Conservation (phyloP, 495 filamentous ascomycete species). For the Annulohypoxylon maeteangense region DNA sequence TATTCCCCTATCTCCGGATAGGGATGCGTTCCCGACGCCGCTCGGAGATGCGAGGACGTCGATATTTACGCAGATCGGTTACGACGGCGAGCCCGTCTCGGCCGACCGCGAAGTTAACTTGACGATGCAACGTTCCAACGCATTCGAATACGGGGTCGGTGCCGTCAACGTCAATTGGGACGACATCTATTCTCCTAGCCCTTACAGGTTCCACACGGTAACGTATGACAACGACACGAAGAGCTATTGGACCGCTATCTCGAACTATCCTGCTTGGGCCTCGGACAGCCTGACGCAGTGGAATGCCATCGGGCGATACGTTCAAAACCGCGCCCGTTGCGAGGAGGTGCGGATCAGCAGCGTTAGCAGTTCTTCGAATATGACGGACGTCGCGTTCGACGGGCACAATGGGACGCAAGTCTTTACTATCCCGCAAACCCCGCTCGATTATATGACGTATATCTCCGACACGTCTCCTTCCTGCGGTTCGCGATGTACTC, state of each 20-base stretch:
- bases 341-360: neutral
- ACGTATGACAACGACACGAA: neutral
- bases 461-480: slow-evolving; percentile 4
- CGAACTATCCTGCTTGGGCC: neutral
- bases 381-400: neutral
- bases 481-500: neutral
- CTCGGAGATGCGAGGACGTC: neutral
- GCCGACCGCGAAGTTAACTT: neutral
- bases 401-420: neutral
- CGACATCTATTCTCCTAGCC: neutral
- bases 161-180: neutral
- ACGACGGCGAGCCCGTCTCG: neutral
- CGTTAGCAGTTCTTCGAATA: neutral
- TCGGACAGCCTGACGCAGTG: neutral
- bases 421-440: neutral
- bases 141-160: slow-evolving; percentile 2
- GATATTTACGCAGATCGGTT: neutral
- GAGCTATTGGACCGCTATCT: neutral
- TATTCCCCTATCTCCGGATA: neutral
- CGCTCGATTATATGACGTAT: neutral
- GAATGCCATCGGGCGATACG: neutral
- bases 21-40: neutral
- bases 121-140: neutral
- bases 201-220: neutral
- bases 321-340: neutral